Percentiles rank a stretch among this genome's conserved stretches.
phyloP scores from a whole-genome alignment of 768 basidiomycete species.

The Pilatotrama ljubarskyi region DNA sequence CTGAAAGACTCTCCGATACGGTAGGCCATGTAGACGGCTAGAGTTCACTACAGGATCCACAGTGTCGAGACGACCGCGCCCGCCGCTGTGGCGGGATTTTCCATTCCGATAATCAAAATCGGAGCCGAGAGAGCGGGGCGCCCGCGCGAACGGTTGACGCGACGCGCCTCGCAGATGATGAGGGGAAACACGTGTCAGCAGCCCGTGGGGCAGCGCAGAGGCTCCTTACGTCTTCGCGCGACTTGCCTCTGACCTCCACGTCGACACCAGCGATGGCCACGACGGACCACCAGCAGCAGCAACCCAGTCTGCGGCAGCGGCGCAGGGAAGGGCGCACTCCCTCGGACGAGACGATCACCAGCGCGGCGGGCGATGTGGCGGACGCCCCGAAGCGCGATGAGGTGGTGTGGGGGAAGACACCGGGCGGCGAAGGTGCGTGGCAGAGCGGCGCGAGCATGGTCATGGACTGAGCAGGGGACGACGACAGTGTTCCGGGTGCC shows the following conservation, averaged over 20 bases:
- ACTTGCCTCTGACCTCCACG: slow-evolving; percentile 6
- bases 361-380: neutral
- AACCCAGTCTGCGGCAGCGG: slow-evolving; percentile 23
- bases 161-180: slow-evolving; percentile 2
- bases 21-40: no score
- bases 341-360: slow-evolving; percentile 14
- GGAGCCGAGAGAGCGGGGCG: neutral
- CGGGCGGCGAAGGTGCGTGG: slow-evolving; percentile 69
- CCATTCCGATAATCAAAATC: neutral
- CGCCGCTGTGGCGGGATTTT: neutral
- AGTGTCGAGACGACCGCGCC: no score
- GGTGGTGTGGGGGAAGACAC: slow-evolving; percentile 88
- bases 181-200: slow-evolving; percentile 10
- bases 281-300: slow-evolving; percentile 18
- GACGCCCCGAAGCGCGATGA: slow-evolving; percentile 41
- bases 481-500: slow-evolving; percentile 85
- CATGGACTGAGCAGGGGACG: neutral
- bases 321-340: slow-evolving; percentile 8
- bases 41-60: no score
- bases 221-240: slow-evolving; percentile 15
- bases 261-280: slow-evolving; percentile 14
- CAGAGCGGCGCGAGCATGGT: neutral
- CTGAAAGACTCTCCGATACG: no score
- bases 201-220: neutral
- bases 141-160: slow-evolving; percentile 10